Evolutionary conservation across 371 early-diverging fungal genomes (phyloP), one percentile per base, ranked within the genome.

Genomic region (Nosema muscidifuracis): DNA sequence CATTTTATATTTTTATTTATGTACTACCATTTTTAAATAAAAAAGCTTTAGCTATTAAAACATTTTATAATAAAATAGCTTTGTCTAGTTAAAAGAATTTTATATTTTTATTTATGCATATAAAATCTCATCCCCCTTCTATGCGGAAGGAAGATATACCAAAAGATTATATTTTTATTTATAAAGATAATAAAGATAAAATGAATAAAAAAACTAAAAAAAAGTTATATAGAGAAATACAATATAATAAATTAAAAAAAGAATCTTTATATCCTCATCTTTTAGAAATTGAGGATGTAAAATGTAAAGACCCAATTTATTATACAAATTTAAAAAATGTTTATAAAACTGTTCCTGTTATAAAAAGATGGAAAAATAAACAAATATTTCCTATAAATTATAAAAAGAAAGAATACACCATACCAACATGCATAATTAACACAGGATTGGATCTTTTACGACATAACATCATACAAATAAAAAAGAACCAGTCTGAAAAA

Each of bases 361-460:
- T 95, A 10, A 81, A 85, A 24, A 94, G 95, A 80, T 97, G 97
- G 97, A 87, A 86, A 57, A 90, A 90, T 73, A 94, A 93, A 82
- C 87, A 93, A 73, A 92, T 92, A 82, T 94, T 93, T 72, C 84
- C 94, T 55, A 91, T 92, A 82, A 90, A 89, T 57, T 93, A 94
- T 67, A 93, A 92, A 56, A 95, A 96, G 75, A 86, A 89, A 34
- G 91, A 94, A 12, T 96, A 92, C 81, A 90, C 92, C 69, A 82
- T 95, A 43, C 96, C 96, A 24, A 87, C 87, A 87, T 83, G 20
- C 47, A 47, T 60, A 34, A 28, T 61, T 82, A 91, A 88, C 16
- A 96, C 97, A 0, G 95, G 95, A 36, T 92, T 96, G 76, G 91
- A 89, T 89, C 91, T 93, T 78, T 87, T 95, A 86, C 87, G 97